Conservation (phyloP, 169 alveolate genomes). For the Cryptosporidium sp. region DNA sequence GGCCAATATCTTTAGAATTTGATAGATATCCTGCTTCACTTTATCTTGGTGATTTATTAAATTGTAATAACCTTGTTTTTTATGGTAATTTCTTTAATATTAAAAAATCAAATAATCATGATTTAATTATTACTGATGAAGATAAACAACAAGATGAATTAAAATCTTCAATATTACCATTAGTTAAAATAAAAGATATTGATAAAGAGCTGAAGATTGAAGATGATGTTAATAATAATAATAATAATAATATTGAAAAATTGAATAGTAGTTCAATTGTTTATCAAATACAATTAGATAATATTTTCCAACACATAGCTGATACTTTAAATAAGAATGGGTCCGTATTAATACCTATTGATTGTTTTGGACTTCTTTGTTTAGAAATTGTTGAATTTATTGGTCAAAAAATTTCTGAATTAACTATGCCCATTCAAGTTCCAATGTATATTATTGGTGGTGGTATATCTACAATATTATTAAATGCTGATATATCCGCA, state of each 20-base stretch:
- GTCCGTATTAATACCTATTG: slow-evolving; percentile 48
- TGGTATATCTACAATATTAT: slow-evolving; percentile 47
- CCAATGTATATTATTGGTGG: slow-evolving; percentile 71
- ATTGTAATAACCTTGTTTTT: slow-evolving; percentile 28
- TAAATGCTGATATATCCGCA: slow-evolving; percentile 50
- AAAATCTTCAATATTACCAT: neutral
- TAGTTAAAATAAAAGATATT: neutral
- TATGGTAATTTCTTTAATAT: slow-evolving; percentile 20
- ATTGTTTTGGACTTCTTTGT: slow-evolving; percentile 44
- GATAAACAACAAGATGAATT: neutral
- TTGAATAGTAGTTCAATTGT: neutral
- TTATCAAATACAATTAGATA: slow-evolving; percentile 20
- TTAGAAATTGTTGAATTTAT: slow-evolving; percentile 54
- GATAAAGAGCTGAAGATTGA: neutral
- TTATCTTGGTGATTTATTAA: slow-evolving; percentile 38
- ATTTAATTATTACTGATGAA: neutral
- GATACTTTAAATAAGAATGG: slow-evolving; percentile 48
- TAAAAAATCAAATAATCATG: neutral
- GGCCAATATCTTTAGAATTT: slow-evolving; percentile 47
- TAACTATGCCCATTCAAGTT: slow-evolving; percentile 28
- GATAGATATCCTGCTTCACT: slow-evolving; percentile 75
- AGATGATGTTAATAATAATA: neutral
- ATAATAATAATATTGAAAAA: neutral
- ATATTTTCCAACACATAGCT: slow-evolving; percentile 8
- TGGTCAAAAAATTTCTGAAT: slow-evolving; percentile 65